phyloP scores from a whole-genome alignment of 805 yeast species.

The Metschnikowia peoriensis region DNA sequence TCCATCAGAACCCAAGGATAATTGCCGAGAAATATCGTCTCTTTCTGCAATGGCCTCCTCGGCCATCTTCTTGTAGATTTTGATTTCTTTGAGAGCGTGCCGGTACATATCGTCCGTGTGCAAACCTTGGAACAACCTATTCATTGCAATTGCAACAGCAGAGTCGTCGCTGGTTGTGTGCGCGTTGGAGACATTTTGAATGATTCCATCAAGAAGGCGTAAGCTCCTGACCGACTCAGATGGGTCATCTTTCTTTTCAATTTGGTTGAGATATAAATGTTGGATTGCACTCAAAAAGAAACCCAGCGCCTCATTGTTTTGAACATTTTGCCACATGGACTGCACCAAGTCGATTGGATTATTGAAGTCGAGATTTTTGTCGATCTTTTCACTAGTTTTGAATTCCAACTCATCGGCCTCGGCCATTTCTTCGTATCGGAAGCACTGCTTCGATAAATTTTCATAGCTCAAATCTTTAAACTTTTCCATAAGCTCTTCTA shows the following conservation, averaged over 20 bases:
- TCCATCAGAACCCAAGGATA: conserved; percentile 76
- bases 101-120: conserved; percentile 85
- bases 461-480: conserved; percentile 47
- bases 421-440: conserved; percentile 55
- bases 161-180: conserved; percentile 45
- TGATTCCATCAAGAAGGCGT: conserved; percentile 61
- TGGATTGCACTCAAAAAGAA: conserved; percentile 62
- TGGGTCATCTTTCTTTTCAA: conserved; percentile 47
- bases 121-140: conserved; percentile 64
- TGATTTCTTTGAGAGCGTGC: conserved; percentile 48
- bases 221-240: conserved; percentile 51
- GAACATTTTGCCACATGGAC: conserved; percentile 56
- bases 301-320: conserved; percentile 58
- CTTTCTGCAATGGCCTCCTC: conserved; percentile 34
- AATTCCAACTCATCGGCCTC: conserved; percentile 54
- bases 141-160: conserved; percentile 72
- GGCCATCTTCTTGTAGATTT: conserved; percentile 22
- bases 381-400: conserved; percentile 30
- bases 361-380: conserved; percentile 53
- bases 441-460: conserved; percentile 62
- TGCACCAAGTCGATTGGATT: conserved; percentile 69
- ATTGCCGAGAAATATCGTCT: conserved; percentile 61
- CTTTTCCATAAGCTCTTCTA: conserved; percentile 18
- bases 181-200: conserved; percentile 59
- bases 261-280: conserved; percentile 56